Conservation (phyloP, 192 early-diverging fungal genomes). For the Coemansia sp. region DNA sequence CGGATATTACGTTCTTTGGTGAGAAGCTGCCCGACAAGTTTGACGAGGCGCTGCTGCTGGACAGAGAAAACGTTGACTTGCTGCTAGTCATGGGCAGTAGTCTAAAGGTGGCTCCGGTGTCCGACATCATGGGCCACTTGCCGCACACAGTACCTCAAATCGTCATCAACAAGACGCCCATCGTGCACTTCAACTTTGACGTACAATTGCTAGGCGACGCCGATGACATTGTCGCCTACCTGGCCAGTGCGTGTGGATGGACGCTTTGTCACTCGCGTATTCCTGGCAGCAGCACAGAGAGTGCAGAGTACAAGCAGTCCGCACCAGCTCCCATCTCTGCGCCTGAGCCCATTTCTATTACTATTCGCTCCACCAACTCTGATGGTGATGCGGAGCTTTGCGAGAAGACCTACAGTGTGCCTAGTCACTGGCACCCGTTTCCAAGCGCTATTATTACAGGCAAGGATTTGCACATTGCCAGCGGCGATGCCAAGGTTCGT, state of each 20-base stretch:
- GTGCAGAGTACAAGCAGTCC: constrained; percentile 35
- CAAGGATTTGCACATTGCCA: constrained; percentile 46
- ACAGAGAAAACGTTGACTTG: constrained; percentile 81
- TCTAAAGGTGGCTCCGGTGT: constrained; percentile 95
- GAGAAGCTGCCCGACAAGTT: constrained; percentile 88
- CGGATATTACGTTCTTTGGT: constrained; percentile 97
- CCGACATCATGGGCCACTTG: constrained; percentile 84
- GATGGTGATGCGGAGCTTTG: constrained; percentile 1
- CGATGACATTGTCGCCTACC: constrained; percentile 80
- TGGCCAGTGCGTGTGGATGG: constrained; percentile 78
- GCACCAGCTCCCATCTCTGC: constrained; percentile 13
- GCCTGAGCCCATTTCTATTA: constrained; percentile 15
- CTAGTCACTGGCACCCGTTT: constrained; percentile 54
- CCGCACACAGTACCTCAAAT: constrained; percentile 86
- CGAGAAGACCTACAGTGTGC: constrained; percentile 30
- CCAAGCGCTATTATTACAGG: constrained; percentile 41
- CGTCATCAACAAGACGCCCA: constrained; percentile 88
- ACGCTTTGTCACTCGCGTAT: constrained; percentile 70
- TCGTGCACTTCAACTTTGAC: constrained; percentile 88
- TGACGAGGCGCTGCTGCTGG: constrained; percentile 70
- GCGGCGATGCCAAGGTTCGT: constrained; percentile 31
- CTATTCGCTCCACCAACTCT: not conserved
- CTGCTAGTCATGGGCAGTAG: constrained; percentile 95
- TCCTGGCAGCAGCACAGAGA: constrained; percentile 60
- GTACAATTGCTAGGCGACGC: constrained; percentile 85